Conservation (phyloP, 352 stramenopile species). For the Pythium rhizo-oryzae region DNA sequence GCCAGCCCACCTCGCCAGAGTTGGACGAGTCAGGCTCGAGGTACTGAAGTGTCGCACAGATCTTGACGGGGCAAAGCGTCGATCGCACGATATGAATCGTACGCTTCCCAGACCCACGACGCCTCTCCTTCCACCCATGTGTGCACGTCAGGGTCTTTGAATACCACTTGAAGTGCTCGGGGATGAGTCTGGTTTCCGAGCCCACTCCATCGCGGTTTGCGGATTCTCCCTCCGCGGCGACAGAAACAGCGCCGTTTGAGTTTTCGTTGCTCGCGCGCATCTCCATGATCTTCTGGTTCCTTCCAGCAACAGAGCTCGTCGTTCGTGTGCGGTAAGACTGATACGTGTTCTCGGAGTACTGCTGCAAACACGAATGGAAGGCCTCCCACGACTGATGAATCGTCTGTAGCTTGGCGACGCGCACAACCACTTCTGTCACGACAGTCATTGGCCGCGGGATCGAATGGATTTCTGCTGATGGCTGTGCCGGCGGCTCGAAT, state of each 20-base stretch:
- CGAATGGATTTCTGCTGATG: not conserved
- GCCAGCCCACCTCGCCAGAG: constrained; percentile 37
- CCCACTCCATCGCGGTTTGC: not conserved
- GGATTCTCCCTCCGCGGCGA: not conserved
- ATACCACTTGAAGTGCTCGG: constrained; percentile 77
- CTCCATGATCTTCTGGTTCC: constrained; percentile 73
- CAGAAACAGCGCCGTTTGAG: not conserved
- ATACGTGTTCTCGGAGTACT: constrained; percentile 69
- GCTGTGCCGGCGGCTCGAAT: not conserved
- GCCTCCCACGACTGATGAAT: constrained; percentile 71
- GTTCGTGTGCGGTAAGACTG: constrained; percentile 79
- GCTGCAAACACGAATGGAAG: constrained; percentile 59
- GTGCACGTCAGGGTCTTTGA: constrained; percentile 82
- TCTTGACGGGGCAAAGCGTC: constrained; percentile 72
- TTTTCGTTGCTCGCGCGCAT: constrained; percentile 25
- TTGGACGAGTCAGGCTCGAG: not conserved
- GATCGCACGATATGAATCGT: constrained; percentile 65
- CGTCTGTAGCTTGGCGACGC: constrained; percentile 53
- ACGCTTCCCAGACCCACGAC: constrained; percentile 65
- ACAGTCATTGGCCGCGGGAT: constrained; percentile 12
- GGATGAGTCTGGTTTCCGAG: constrained; percentile 43
- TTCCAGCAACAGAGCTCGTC: constrained; percentile 65
- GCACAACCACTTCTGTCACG: constrained; percentile 55
- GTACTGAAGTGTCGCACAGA: constrained; percentile 78
- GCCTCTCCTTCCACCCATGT: constrained; percentile 82